Evolutionary conservation across 164 flowering plant genomes (phyloP).

Genomic region (Annona cherimola): DNA sequence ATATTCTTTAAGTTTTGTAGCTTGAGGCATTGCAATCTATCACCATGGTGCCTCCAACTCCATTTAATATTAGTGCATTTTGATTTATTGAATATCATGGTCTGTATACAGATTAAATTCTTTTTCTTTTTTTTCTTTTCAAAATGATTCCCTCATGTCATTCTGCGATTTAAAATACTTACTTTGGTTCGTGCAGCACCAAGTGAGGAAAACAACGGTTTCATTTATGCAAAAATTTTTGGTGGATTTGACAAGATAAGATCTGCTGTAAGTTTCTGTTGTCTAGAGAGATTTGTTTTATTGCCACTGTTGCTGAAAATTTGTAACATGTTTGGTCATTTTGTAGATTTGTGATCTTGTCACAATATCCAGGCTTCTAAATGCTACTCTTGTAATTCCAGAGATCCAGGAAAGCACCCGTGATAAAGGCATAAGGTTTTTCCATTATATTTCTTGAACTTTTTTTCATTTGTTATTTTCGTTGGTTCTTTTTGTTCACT

Average conservation of each 20-base stretch:
- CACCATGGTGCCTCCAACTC: background rate
- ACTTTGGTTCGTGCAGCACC: slow-evolving; percentile 47
- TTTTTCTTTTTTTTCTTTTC: background rate
- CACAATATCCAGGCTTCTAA: slow-evolving; percentile 84
- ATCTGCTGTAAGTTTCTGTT: slow-evolving; percentile 54
- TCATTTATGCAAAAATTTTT: slow-evolving; percentile 86
- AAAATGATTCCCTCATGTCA: background rate
- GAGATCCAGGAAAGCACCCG: slow-evolving; percentile 84
- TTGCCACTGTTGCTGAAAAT: slow-evolving; percentile 15
- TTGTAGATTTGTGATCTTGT: slow-evolving; percentile 96
- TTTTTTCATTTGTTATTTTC: background rate
- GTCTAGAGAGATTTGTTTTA: slow-evolving; percentile 5
- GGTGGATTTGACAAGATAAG: slow-evolving; percentile 93
- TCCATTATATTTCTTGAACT: background rate
- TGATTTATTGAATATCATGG: background rate
- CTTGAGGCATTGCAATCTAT: too few relatives aligned
- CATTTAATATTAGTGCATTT: background rate
- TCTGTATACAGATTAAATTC: background rate
- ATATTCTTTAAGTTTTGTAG: too few relatives aligned
- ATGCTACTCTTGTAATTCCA: slow-evolving; percentile 96
- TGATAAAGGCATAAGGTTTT: slow-evolving; percentile 88
- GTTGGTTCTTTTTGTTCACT: background rate
- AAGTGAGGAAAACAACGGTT: slow-evolving; percentile 57
- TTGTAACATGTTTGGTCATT: slow-evolving; percentile 40
- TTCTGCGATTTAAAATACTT: background rate